Evolutionary conservation across 164 flowering plant genomes (phyloP), one percentile per base, ranked within the genome.

Genomic region (Sextonia rubra): DNA sequence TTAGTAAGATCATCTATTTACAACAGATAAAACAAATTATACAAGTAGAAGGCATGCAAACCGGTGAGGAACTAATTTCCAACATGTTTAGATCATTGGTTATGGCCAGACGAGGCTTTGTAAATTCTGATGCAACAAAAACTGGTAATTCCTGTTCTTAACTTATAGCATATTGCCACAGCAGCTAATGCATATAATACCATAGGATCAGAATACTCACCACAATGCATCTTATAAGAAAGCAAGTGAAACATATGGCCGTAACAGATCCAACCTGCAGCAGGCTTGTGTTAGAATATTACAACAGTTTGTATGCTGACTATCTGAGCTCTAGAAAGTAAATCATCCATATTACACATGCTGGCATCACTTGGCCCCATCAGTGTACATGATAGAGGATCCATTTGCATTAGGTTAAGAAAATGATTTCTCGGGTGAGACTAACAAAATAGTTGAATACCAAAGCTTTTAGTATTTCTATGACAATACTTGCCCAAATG

Each of bases 221-320:
- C 92, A 92, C 90, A 77, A 90, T 77, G 83, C 93, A 92, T 79
- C 97, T 86, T 44, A 94, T 80, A 15, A 94, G 88, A 79, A 94
- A 94, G 85, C 98, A 94, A 56, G 90, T 84, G 85, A 89, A 92
- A 76, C 98, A 94, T 77, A 92, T 87, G 65, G 89, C 97, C 37
- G 98, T 92, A 52, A 94, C 97, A 72, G 89, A 94, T 80, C 97
- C 98, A 81, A 94, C 98, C 98, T 94, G 88, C 76, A 80, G 68
- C 26, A 76, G 30, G 32, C 37, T 15, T n/a, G 67, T 47, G 14
- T 24, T 25, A 22, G 26, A 49, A 68, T n/a, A 22, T 68, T 37
- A 66, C 48, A 11, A 11, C n/a, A 66, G 20, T 22, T 64, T 20
- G 18, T 15, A 66, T 27, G 29, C 1, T 25, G 12, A 52, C 47